These are phyloP conservation scores for Colletotrichum sp. DNA, from an alignment of 2,329 filamentous ascomycete species.

Conservation along the genomic window DNA sequence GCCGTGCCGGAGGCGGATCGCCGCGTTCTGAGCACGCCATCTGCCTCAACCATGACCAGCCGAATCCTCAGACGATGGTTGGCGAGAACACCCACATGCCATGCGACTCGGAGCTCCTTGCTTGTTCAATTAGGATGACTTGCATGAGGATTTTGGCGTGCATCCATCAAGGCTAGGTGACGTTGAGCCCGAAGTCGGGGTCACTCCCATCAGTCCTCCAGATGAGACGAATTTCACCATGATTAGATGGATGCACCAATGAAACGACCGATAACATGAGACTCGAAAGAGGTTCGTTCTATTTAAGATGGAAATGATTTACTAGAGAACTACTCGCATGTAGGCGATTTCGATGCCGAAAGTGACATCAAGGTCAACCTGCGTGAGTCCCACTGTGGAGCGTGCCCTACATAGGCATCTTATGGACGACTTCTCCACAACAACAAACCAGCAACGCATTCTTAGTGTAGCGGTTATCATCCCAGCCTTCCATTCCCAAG, in stretches of 20 bases:
- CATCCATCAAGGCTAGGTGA: fast-evolving
- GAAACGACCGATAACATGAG: fast-evolving
- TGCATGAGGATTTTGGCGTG: not conserved
- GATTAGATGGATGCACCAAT: not conserved
- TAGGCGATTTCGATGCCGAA: not conserved
- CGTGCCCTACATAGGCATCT: fast-evolving
- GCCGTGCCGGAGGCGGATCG: not conserved
- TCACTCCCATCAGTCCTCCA: not conserved
- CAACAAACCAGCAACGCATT: not conserved
- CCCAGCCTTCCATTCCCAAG: not conserved
- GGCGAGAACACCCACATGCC: not conserved
- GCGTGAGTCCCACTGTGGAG: fast-evolving
- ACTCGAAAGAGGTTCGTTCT: not conserved
- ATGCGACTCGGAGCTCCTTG: not conserved
- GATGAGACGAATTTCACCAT: not conserved
- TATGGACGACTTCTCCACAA: fast-evolving
- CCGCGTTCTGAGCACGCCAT: slow-evolving; percentile 20
- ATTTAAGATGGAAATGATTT: fast-evolving
- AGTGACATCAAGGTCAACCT: not conserved
- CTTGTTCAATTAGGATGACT: fast-evolving
- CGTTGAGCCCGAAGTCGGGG: not conserved
- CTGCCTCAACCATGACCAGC: slow-evolving; percentile 1
- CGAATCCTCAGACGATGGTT: not conserved
- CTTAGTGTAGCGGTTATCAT: not conserved
- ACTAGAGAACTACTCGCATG: not conserved